Evolutionary conservation across 2,329 filamentous ascomycete species (phyloP).

Genomic region (Dactylellina drechsleri): DNA sequence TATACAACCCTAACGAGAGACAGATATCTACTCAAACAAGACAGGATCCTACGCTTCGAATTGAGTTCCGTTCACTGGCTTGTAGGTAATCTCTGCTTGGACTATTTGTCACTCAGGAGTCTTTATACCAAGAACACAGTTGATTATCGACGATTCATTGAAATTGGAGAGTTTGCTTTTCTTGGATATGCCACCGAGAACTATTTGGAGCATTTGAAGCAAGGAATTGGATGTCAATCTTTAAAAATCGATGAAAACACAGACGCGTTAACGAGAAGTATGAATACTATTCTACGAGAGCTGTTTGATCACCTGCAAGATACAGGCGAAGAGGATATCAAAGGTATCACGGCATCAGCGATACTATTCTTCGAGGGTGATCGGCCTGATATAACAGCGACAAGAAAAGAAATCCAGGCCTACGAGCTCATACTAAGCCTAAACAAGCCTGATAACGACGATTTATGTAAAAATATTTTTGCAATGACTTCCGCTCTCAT

Average conservation of each 20-base stretch:
- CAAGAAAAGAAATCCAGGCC: not conserved
- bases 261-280: too few relatives aligned
- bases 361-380: too few relatives aligned
- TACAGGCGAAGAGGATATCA: not conserved
- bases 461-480: not conserved
- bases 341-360: not conserved
- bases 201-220: constrained; percentile 1
- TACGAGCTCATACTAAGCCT: not conserved
- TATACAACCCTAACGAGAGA: not conserved
- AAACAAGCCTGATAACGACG: not conserved
- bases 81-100: not conserved
- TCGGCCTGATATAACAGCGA: not conserved
- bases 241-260: too few relatives aligned
- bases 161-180: constrained; percentile 16
- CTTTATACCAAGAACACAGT: not conserved
- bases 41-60: not conserved
- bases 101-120: not conserved
- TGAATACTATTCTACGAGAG: not conserved
- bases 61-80: not conserved
- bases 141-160: not conserved
- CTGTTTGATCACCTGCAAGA: not conserved
- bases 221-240: not conserved
- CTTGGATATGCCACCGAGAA: constrained; percentile 17
- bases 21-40: constrained; percentile 18
- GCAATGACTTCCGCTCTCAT: not conserved